Percentiles rank a stretch among this genome's conserved stretches.
phyloP scores from a whole-genome alignment of 169 alveolate species.

The Cryptosporidium ubiquitum region DNA sequence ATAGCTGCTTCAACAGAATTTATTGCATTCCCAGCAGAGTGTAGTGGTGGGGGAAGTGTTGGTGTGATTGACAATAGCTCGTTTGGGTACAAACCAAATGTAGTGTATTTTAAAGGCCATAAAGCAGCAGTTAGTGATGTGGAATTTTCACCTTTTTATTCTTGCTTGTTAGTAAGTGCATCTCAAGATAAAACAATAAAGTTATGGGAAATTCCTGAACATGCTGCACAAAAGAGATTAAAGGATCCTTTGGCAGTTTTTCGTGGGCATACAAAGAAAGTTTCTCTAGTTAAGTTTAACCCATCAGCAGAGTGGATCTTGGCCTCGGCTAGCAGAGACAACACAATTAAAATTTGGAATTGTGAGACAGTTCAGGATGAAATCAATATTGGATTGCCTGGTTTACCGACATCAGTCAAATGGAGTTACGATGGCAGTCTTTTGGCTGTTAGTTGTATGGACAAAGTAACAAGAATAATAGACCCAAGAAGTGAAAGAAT shows the following conservation, averaged over 20 bases:
- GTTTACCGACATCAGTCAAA: slow-evolving; percentile 55
- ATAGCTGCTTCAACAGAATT: slow-evolving; percentile 73
- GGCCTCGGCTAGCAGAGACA: slow-evolving; percentile 89
- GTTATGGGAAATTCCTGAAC: slow-evolving; percentile 81
- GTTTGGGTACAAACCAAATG: slow-evolving; percentile 68
- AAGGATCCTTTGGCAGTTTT: slow-evolving; percentile 68
- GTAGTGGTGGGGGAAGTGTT: slow-evolving; percentile 69
- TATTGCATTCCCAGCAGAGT: slow-evolving; percentile 74
- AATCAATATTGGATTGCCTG: slow-evolving; percentile 63
- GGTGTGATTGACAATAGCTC: slow-evolving; percentile 69
- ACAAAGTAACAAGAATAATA: slow-evolving; percentile 60
- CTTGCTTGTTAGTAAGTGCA: slow-evolving; percentile 82
- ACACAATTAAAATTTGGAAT: slow-evolving; percentile 90
- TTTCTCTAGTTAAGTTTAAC: slow-evolving; percentile 84
- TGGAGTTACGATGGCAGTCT: slow-evolving; percentile 72
- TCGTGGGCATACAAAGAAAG: slow-evolving; percentile 84
- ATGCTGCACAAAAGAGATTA: slow-evolving; percentile 71
- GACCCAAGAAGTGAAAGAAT: slow-evolving; percentile 73
- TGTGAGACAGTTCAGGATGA: slow-evolving; percentile 79
- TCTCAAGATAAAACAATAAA: slow-evolving; percentile 87
- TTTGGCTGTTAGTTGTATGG: slow-evolving; percentile 63
- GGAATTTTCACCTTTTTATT: slow-evolving; percentile 65
- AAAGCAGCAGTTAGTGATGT: slow-evolving; percentile 72
- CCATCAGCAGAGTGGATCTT: slow-evolving; percentile 81
- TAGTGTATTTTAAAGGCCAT: slow-evolving; percentile 64